Evolutionary conservation across 164 flowering plant genomes (phyloP), one percentile per base, ranked within the genome.

Genomic region (Vitis labrusca): DNA sequence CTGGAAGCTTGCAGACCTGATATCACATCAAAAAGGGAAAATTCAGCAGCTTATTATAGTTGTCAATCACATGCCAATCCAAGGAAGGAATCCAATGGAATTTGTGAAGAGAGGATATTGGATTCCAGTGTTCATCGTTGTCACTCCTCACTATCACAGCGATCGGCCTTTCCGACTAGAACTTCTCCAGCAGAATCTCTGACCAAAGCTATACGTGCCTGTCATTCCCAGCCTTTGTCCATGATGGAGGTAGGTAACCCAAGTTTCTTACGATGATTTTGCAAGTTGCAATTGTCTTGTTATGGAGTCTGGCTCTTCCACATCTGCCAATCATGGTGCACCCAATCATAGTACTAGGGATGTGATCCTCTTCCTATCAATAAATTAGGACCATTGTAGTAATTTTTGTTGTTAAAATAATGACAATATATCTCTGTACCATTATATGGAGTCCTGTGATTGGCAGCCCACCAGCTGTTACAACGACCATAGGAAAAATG

Each of bases 211-310:
- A 48, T 90, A 16, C 86, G 89, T 50, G 78, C 88, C 27, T 91
- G 94, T 73, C 93, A 93, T 75, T 95, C 99, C 29, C 97, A 95
- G 76, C 98, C 98, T 11, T 80, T 88, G 77, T 89, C 94, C 72
- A 81, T 84, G 83, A 72, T 78, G 74, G 92, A 89, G 97, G 97
- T 91, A 85, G 70, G 3, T 63, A 6, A 37, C 44, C 44, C 50
- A 49, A 12, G 11, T 37, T 37, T 30, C 10, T 23, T 63, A 10
- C 23, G 6, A 29, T 61, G 0, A 51, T 29, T 11, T 23, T 37
- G 44, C 44, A 37, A 3, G 44, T 16, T n/a, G 27, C 10, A 44
- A 12, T 47, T 62, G 10, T 49, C 3, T 13, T 64, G 50, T 60
- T 52, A 8, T 57, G 49, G 13, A 50, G 11, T 56, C 59, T 30